Evolutionary conservation across 176 grass and related monocot genomes (phyloP).

Genomic region (Dendrocalamus sinicus): DNA sequence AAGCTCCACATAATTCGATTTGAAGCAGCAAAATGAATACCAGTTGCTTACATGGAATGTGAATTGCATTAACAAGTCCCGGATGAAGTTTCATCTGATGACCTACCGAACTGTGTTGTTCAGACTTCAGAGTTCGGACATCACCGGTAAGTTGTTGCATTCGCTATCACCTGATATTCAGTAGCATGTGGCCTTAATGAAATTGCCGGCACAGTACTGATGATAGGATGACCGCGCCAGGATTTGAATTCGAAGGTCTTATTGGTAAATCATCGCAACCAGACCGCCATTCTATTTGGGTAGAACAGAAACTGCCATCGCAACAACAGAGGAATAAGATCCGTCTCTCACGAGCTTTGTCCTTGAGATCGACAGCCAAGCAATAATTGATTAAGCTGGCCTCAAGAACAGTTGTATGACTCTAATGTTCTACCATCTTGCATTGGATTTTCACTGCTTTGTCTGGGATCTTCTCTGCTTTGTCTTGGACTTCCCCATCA

Average conservation of each 20-base stretch:
- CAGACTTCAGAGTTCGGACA: not conserved
- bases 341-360: slow-evolving; percentile 10
- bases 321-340: slow-evolving; percentile 17
- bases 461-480: slow-evolving; percentile 21
- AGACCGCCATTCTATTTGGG: slow-evolving; percentile 14
- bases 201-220: slow-evolving; percentile 1
- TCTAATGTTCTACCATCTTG: slow-evolving; percentile 35
- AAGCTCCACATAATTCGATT: slow-evolving; percentile 37
- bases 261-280: slow-evolving; percentile 19
- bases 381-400: slow-evolving; percentile 37
- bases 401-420: slow-evolving; percentile 32
- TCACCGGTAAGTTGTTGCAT: not conserved
- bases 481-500: slow-evolving; percentile 6
- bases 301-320: slow-evolving; percentile 25
- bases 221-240: slow-evolving; percentile 4
- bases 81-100: not conserved
- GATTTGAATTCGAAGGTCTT: slow-evolving; percentile 33
- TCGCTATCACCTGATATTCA: slow-evolving; percentile 8
- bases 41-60: slow-evolving; percentile 42
- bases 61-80: slow-evolving; percentile 8
- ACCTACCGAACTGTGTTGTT: slow-evolving; percentile 17
- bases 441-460: slow-evolving; percentile 35
- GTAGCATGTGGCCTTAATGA: slow-evolving; percentile 12
- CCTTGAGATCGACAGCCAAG: slow-evolving; percentile 22
- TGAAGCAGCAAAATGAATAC: slow-evolving; percentile 45